Conservation (phyloP, 140 eudicot genomes). For the Ambrosia hybrid region DNA sequence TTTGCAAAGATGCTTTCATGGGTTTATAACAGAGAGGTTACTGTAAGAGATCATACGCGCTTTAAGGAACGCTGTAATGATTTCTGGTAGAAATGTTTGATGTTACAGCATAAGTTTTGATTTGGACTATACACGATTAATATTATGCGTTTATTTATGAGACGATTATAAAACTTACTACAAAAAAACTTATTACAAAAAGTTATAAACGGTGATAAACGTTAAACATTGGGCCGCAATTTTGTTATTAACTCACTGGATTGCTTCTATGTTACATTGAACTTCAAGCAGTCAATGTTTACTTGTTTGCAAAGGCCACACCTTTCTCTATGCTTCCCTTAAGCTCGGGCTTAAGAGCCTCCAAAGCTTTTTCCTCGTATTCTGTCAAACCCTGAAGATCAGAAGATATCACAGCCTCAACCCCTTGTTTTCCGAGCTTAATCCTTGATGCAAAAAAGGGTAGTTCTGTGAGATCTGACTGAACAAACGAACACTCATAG, state of each 20-base stretch:
- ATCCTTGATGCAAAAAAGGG: conserved; percentile 78
- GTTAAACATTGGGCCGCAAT: conserved; percentile 4
- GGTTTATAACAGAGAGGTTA: conserved; percentile 69
- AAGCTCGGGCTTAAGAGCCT: conserved; percentile 63
- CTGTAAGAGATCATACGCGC: conserved; percentile 62
- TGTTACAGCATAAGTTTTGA: background rate
- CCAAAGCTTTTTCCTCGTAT: conserved; percentile 70
- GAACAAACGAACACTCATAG: conserved; percentile 68
- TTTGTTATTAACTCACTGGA: conserved; percentile 33
- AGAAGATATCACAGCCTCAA: conserved; percentile 59
- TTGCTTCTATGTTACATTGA: background rate
- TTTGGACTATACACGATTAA: background rate
- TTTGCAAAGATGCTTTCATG: conserved; percentile 67
- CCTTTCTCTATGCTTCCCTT: conserved; percentile 86
- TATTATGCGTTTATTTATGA: background rate
- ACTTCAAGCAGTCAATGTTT: conserved; percentile 51
- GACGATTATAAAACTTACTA: background rate
- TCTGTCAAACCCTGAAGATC: conserved; percentile 69
- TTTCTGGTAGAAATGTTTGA: conserved; percentile 44
- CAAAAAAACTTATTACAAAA: conserved; percentile 3
- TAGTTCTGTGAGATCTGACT: conserved; percentile 69
- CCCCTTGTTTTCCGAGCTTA: conserved; percentile 68
- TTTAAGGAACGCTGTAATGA: conserved; percentile 62
- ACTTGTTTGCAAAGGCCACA: conserved; percentile 58
- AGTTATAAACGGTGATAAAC: background rate